Evolutionary conservation across 2,329 filamentous ascomycete species (phyloP), one percentile per base, ranked within the genome.

Genomic region (Elsinoe batatas): DNA sequence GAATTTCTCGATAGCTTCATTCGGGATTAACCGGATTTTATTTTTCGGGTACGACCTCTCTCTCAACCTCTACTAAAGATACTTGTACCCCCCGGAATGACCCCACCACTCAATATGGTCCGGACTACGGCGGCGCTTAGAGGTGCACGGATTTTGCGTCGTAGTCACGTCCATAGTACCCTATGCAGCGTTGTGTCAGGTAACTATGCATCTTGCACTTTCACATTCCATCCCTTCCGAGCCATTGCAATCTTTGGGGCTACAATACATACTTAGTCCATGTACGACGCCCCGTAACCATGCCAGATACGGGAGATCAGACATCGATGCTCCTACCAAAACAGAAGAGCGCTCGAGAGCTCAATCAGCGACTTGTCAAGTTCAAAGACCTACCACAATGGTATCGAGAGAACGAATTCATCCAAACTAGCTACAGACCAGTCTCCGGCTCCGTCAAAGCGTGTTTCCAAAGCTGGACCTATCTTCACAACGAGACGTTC

Each of bases 401-500:
- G 51, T 38, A 42, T 11, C 51, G 44, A 20, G 51, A 54, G 8
- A 54, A 54, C 43, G 18, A 43, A 12, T 33, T 43, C 22, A 33
- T 54, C 5, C 37, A 15, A 22, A 13, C 51, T 5, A 37, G 51
- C 35, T 54, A 54, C 36, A 18, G 51, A 15, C 51, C 36, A 8
- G 36, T 43, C 1, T 42, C 36, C 4, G 35, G 22, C 3, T 54
- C 51, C 1, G 7, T 30, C 3, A 12, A 6, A 2, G 15, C 6
- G n/a, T 42, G 33, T 10, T 35, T 54, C 10, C 20, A n/a, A 13
- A 42, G 33, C 11, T 43, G 35, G 37, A 33, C 51, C 18, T 61
- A 61, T 36, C 46, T 64, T 32, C 63, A 65, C 58, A 64, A 64
- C 18, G 62, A 64, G 36, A 58, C 61, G 7, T 57, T 59, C 32